A percentile compares a stretch with the other conserved stretches of the same genome.
Conservation (phyloP, 2,329 filamentous ascomycete species). For the Rhynchosporium secalis region DNA sequence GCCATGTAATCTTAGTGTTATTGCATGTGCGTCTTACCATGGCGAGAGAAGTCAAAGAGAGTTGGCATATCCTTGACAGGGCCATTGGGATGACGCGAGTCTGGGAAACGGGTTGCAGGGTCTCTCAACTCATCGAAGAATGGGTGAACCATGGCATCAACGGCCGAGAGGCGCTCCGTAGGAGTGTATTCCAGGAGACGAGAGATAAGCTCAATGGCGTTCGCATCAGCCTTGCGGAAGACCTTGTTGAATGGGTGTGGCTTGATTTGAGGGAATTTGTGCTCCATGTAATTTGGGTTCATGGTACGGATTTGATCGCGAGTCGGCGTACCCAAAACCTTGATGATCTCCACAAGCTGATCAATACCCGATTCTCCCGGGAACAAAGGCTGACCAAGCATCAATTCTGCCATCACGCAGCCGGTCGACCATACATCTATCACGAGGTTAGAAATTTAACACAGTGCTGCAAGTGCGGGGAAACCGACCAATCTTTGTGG, state of each 20-base stretch:
- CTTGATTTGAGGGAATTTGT: slow-evolving; percentile 99
- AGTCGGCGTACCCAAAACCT: slow-evolving; percentile 94
- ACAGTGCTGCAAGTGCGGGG: slow-evolving; percentile 9
- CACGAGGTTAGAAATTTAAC: slow-evolving; percentile 25
- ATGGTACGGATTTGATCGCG: slow-evolving; percentile 98
- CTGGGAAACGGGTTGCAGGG: slow-evolving; percentile 84
- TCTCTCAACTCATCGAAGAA: slow-evolving; percentile 98
- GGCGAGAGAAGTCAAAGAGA: slow-evolving; percentile 90
- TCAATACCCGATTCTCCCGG: slow-evolving; percentile 98
- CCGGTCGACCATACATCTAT: slow-evolving; percentile 98
- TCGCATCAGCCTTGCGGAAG: slow-evolving; percentile 91
- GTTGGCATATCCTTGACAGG: slow-evolving; percentile 78
- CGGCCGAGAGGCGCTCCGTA: slow-evolving; percentile 87
- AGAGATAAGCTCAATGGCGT: slow-evolving; percentile 93
- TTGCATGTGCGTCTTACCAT: slow-evolving; percentile 61
- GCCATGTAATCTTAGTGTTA: slow-evolving; percentile 7
- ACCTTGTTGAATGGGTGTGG: slow-evolving; percentile 99
- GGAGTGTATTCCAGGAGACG: slow-evolving; percentile 95
- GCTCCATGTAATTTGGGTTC: slow-evolving; percentile 99
- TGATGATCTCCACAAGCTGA: slow-evolving; percentile 98
- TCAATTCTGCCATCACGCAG: slow-evolving; percentile 98
- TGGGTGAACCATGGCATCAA: slow-evolving; percentile 96
- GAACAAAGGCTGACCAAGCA: slow-evolving; percentile 97
- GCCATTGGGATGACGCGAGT: slow-evolving; percentile 86
- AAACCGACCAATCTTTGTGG: slow-evolving; percentile 93